A percentile compares a stretch with the other conserved stretches of the same genome.
Evolutionary conservation across 202 grass and related monocot genomes (phyloP).

Genomic region (Musa balbisiana): DNA sequence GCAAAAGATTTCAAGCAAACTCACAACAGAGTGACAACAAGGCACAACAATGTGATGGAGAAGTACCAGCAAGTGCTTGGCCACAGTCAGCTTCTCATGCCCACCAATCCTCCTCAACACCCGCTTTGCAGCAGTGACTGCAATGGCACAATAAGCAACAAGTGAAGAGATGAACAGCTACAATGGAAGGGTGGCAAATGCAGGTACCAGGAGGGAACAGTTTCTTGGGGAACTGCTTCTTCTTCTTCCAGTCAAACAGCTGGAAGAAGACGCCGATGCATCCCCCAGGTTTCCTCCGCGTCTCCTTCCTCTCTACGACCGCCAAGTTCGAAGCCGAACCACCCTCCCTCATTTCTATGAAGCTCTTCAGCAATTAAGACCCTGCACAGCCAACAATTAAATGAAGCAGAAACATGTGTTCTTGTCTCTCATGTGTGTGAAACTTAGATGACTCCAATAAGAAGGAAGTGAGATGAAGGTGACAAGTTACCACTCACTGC

Average conservation of each 20-base stretch:
- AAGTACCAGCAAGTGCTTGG: constrained; percentile 17
- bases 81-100: constrained; percentile 9
- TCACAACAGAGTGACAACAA: neutral
- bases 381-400: neutral
- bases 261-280: constrained; percentile 56
- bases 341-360: constrained; percentile 25
- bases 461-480: neutral
- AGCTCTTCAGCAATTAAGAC: neutral
- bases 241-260: constrained; percentile 73
- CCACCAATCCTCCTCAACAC: constrained; percentile 1
- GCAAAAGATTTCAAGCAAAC: neutral
- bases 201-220: constrained; percentile 27
- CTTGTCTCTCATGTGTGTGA: neutral
- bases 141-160: neutral
- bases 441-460: neutral
- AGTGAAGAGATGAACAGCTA: neutral
- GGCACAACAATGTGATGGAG: neutral
- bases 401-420: no score
- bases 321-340: constrained; percentile 28
- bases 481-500: neutral
- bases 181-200: neutral
- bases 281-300: constrained; percentile 26
- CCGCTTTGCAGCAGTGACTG: neutral
- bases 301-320: constrained; percentile 53
- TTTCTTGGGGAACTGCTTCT: constrained; percentile 37